Evolutionary conservation across 129 eudicot species (phyloP).

Genomic region (Calendula officinalis): DNA sequence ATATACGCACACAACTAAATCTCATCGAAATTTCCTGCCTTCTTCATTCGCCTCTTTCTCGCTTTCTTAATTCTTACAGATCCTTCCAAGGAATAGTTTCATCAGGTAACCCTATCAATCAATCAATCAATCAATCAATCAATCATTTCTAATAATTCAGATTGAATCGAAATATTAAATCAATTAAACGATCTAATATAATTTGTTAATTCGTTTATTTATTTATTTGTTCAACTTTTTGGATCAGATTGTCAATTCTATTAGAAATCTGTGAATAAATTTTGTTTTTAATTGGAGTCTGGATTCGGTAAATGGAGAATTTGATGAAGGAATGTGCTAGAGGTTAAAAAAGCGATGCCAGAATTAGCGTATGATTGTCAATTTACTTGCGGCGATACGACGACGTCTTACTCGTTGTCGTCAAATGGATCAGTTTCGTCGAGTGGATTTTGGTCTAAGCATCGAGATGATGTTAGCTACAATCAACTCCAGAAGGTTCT

Average conservation of each 20-base stretch:
- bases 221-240: not conserved
- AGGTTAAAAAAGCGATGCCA: constrained; percentile 48
- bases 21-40: constrained; percentile 40
- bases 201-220: constrained; percentile 13
- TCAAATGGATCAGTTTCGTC: constrained; percentile 51
- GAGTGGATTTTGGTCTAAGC: constrained; percentile 85
- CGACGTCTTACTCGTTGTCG: constrained; percentile 35
- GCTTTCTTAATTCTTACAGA: constrained; percentile 29
- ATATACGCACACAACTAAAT: constrained; percentile 33
- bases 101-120: constrained; percentile 14
- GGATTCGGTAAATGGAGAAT: constrained; percentile 24
- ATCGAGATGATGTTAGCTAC: constrained; percentile 62
- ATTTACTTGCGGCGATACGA: constrained; percentile 34
- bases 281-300: constrained; percentile 13
- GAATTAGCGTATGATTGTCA: constrained; percentile 58
- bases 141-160: constrained; percentile 7
- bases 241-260: constrained; percentile 30
- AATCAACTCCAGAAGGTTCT: constrained; percentile 92
- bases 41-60: constrained; percentile 34
- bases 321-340: constrained; percentile 26
- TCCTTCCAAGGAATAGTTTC: constrained; percentile 27
- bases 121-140: constrained; percentile 9
- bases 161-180: constrained; percentile 17
- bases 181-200: constrained; percentile 2
- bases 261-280: constrained; percentile 23